Evolutionary conservation across 1,139 yeast genomes (phyloP), one percentile per base, ranked within the genome.

Genomic region (Yamadazyma jaroonii): DNA sequence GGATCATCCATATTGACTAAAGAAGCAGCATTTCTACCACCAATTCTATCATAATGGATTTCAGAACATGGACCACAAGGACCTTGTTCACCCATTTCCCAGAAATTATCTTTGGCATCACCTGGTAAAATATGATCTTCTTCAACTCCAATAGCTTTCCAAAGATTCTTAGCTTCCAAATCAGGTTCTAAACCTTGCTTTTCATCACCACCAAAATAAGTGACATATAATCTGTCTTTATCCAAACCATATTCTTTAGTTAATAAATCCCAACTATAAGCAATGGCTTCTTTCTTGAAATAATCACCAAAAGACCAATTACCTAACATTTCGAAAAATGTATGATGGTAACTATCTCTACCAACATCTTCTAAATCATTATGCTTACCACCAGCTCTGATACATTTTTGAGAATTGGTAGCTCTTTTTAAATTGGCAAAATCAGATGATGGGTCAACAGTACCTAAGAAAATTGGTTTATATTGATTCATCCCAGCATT

Each of bases 71-170:
- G 99, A 46, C 99, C 99, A 72, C 99, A 92, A 32, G 99, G 99
- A 49, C 99, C 99, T 69, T 90, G 97, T 59, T 94, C 99, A 52
- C 99, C 99, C 99, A 92, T 92, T 72, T 94, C 99, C 99, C 99
- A 92, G 64, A 92, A 92, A 69, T 92, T 92, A 61, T 92, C 99
- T 59, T 81, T 72, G 39, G 82, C 86, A 48, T 81, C 72, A 41
- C 98, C 99, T 17, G 97, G 96, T 49, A 92, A 71, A 51, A 92
- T 90, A 59, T 89, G 97, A 59, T 84, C 92, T 49, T 87, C 96
- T 24, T 81, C 77, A 41, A 92, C 95, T 49, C 99, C 99, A 30
- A 84, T 84, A 27, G 75, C 77, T 47, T 73, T 67, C 99, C 99
- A 92, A 47, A 81, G 69, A 50, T 84, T 70, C 60, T 85, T 86